phyloP scores from a whole-genome alignment of 1,284 basidiomycete genomes.

The Butyriboletus appendiculatus region DNA sequence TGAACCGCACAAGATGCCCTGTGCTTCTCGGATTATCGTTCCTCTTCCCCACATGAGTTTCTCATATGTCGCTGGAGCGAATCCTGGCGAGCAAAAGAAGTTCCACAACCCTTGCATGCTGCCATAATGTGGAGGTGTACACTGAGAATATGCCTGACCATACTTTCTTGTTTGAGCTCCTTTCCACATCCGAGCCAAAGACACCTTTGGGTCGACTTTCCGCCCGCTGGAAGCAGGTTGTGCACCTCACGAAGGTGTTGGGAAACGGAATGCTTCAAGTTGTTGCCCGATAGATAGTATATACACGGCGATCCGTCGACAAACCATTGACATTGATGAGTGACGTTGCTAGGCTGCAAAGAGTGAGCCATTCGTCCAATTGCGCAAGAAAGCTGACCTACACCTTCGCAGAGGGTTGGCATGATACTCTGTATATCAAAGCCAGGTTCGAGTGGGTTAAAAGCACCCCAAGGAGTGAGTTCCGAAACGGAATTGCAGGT shows the following conservation, averaged over 20 bases:
- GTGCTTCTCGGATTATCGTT: not conserved
- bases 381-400: not conserved
- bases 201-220: constrained; percentile 18
- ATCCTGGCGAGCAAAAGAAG: constrained; percentile 28
- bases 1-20: not conserved
- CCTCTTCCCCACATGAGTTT: constrained; percentile 19
- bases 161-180: constrained; percentile 29
- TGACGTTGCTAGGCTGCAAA: not conserved
- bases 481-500: not conserved
- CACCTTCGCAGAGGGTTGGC: not conserved
- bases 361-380: not conserved
- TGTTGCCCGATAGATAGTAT: not conserved
- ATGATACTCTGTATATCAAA: not conserved
- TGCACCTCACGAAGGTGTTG: constrained; percentile 16
- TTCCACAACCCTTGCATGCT: constrained; percentile 21
- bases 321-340: constrained; percentile 11
- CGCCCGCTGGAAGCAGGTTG: not conserved
- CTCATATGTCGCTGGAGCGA: constrained; percentile 31
- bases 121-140: constrained; percentile 23
- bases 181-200: constrained; percentile 23
- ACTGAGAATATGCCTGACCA: constrained; percentile 25
- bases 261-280: constrained; percentile 15
- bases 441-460: not conserved
- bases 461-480: not conserved
- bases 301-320: constrained; percentile 11